A percentile compares a stretch with the other conserved stretches of the same genome.
Evolutionary conservation across 306 rosid genomes (phyloP).

Genomic region (Prunus mira): DNA sequence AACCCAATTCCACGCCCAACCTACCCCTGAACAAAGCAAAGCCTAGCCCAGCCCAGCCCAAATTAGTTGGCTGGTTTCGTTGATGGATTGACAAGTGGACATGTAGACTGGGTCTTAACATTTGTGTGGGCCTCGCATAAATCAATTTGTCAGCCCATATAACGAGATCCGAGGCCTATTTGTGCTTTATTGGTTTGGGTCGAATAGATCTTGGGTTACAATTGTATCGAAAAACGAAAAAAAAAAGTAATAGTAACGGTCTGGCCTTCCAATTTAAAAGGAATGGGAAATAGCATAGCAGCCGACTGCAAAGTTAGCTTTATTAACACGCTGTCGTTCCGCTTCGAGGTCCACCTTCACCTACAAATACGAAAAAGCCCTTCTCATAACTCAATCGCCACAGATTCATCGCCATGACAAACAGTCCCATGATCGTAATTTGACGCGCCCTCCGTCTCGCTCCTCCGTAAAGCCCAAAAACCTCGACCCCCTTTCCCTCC

Average conservation of each 20-base stretch:
- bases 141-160: too few relatives aligned
- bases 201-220: not conserved
- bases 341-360: not conserved
- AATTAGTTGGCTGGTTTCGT: too few relatives aligned
- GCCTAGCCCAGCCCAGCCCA: too few relatives aligned
- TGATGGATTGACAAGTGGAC: too few relatives aligned
- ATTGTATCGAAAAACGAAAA: not conserved
- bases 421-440: constrained; percentile 17
- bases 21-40: too few relatives aligned
- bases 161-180: too few relatives aligned
- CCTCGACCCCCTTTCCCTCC: constrained; percentile 42
- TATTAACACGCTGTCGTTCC: constrained; percentile 30
- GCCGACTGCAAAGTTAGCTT: constrained; percentile 21
- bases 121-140: too few relatives aligned
- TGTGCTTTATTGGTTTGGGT: too few relatives aligned
- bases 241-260: not conserved
- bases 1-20: too few relatives aligned
- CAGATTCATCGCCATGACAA: not conserved
- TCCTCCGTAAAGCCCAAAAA: constrained; percentile 12
- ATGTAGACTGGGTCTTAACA: too few relatives aligned
- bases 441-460: not conserved
- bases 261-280: not conserved
- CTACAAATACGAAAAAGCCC: constrained; percentile 19
- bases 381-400: not conserved
- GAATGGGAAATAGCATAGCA: not conserved